Evolutionary conservation across 2,329 filamentous ascomycete genomes (phyloP), one percentile per base, ranked within the genome.

Genomic region (Colletotrichum eremochloae): DNA sequence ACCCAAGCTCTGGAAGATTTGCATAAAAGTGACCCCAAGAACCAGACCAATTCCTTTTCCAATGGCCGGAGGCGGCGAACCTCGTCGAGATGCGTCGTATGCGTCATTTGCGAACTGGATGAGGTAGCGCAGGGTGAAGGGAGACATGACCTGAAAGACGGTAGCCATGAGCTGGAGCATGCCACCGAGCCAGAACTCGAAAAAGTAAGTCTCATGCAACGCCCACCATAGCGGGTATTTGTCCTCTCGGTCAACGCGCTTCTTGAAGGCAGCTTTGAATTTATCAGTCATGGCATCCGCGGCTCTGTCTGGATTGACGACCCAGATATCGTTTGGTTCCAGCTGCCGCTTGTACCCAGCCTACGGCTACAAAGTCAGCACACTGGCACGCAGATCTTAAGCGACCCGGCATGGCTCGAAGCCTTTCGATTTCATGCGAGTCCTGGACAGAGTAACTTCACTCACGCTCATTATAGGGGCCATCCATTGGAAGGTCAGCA

Each of bases 401-500:
- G 46, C 53, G n/a, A 33, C 42, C 44, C 24, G 38, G 31, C 18
- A 12, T 31, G 24, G 42, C 15, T 50, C 36, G 5, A 53, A n/a
- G 24, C 61, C 29, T 53, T 36, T 33, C 46, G 14, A 20, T 42
- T n/a, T 33, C 46, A 24, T 29, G 9, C 15, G 8, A 14, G 31
- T 5, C 1, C 9, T 29, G 52, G 29, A 24, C 24, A 44, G 56
- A 55, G 18, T 7, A 46, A 15, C 33, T 48, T 60, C 33, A 84
- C 89, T 83, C 81, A 92, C 92, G 74, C 83, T 87, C 95, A 98
- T 98, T 67, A 98, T 79, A 1, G 94, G 92, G 0, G 91, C 90
- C 87, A 98, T 96, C 96, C 96, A 98, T 80, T 94, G 90, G 79
- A 97, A 98, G 5, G 92, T 92, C 31, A 97, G 80, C 68, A 86